Conservation (phyloP, 805 yeast species). For the Groenewaldozyma salmanticensis region DNA sequence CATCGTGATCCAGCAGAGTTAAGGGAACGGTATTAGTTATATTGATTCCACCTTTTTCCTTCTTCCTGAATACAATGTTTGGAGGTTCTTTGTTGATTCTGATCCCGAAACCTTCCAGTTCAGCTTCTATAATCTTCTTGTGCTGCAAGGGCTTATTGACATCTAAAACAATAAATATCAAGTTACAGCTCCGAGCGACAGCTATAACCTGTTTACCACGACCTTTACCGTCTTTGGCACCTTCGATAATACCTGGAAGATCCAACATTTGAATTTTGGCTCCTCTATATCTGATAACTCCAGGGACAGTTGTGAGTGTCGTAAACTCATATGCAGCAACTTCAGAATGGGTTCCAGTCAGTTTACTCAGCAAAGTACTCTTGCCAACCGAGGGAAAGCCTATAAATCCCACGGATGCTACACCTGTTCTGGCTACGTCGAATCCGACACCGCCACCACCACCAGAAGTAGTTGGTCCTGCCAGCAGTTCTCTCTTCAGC, state of each 20-base stretch:
- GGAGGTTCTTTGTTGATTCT: conserved; percentile 89
- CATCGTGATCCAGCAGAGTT: conserved; percentile 86
- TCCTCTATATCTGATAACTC: conserved; percentile 90
- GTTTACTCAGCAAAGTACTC: conserved; percentile 65
- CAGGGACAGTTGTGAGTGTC: conserved; percentile 94
- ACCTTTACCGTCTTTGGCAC: conserved; percentile 98
- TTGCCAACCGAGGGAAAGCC: conserved; percentile 95
- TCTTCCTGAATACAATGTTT: conserved; percentile 80
- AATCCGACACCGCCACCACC: conserved; percentile 93
- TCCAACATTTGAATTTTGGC: conserved; percentile 98
- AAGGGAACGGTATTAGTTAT: conserved; percentile 90
- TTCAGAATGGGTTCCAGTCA: conserved; percentile 94
- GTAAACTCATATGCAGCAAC: conserved; percentile 98
- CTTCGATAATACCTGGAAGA: conserved; percentile 93
- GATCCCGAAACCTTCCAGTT: conserved; percentile 95
- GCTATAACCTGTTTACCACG: conserved; percentile 98
- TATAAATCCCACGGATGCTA: conserved; percentile 92
- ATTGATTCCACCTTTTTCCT: conserved; percentile 92
- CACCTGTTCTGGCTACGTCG: conserved; percentile 98
- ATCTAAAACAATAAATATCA: conserved; percentile 87
- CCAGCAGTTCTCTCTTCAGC: conserved; percentile 80
- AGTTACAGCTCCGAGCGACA: conserved; percentile 95
- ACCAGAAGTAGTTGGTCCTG: conserved; percentile 56
- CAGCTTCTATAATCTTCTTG: conserved; percentile 87
- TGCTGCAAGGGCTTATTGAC: conserved; percentile 94